Evolutionary conservation across 768 basidiomycete species (phyloP), one percentile per base, ranked within the genome.

Genomic region (Ramaria sp.): DNA sequence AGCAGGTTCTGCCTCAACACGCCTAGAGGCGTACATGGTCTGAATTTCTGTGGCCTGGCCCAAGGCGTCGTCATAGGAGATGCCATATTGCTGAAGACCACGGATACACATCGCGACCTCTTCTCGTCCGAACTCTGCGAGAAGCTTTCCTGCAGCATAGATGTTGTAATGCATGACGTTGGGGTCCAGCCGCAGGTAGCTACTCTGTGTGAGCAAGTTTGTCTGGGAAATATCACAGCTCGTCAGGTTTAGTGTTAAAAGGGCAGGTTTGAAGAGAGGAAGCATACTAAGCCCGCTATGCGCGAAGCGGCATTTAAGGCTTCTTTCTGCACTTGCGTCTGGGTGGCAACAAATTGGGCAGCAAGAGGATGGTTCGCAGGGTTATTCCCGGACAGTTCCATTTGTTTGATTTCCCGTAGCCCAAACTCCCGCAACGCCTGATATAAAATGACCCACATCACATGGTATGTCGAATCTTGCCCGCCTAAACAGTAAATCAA

Each of bases 101-200:
- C 77, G 79, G 61, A 95, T 83, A 65, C 93, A 95, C 61, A 85
- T 83, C 52, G 75, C 69, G 30, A 87, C 89, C 67, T 94, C 92
- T 1, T 82, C 81, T 18, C 88, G 82, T 6, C 85, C 91, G n/a
- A 86, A 69, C 24, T 82, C 78, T 5, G 90, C 92, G 51, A 95
- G 78, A 13, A 92, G 72, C 47, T 76, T 79, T 12, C 92, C 93
- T 0, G 91, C 86, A 57, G 88, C 83, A 58, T 86, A 88, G 64
- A 88, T 83, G 60, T 83, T 81, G 62, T 88, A 86, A 57, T 89
- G 86, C 78, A 96, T 88, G 39, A 92, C 86, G 3, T 92, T 89
- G 28, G 88, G 88, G 66, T 89, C 89, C 54, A 89, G 74, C 64
- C 82, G 78, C 69, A 97, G 70, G 66, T 97, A 97, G 25, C 87